Conservation (phyloP, 768 basidiomycete genomes). For the Pleurotus citrinopileatus region DNA sequence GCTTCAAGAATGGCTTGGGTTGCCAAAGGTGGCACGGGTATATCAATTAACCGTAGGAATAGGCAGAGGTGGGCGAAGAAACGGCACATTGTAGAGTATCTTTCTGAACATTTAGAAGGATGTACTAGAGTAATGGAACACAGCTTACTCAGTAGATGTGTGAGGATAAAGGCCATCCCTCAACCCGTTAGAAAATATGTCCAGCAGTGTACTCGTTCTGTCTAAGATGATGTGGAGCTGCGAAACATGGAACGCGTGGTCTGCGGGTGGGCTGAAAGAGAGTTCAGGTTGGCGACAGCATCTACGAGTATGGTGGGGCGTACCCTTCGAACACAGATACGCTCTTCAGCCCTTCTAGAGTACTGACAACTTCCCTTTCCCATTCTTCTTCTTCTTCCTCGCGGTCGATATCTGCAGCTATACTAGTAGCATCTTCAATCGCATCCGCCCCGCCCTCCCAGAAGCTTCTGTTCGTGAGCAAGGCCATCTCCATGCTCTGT, state of each 20-base stretch:
- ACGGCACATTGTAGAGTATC: slow-evolving; percentile 71
- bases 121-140: background rate
- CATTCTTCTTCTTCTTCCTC: slow-evolving; percentile 48
- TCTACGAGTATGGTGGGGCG: slow-evolving; percentile 16
- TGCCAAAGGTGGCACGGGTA: slow-evolving; percentile 67
- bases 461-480: slow-evolving; percentile 64
- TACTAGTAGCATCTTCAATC: slow-evolving; percentile 28
- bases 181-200: slow-evolving; percentile 62
- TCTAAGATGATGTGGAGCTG: slow-evolving; percentile 78
- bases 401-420: background rate
- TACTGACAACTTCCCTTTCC: slow-evolving; percentile 58
- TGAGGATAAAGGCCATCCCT: slow-evolving; percentile 46
- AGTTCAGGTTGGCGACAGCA: background rate
- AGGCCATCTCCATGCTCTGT: slow-evolving; percentile 63
- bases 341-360: slow-evolving; percentile 55
- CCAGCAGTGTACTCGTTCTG: slow-evolving; percentile 63
- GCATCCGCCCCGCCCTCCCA: slow-evolving; percentile 69
- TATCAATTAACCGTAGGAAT: slow-evolving; percentile 79
- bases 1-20: slow-evolving; percentile 83
- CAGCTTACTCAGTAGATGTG: slow-evolving; percentile 55
- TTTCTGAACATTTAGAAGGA: slow-evolving; percentile 21
- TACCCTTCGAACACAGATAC: slow-evolving; percentile 67
- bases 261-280: slow-evolving; percentile 48
- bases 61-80: slow-evolving; percentile 96
- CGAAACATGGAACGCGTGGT: slow-evolving; percentile 79